These are phyloP conservation scores for Elaeis guineensis DNA, from an alignment of 176 grass and related monocot genomes.

Conservation along the genomic window DNA sequence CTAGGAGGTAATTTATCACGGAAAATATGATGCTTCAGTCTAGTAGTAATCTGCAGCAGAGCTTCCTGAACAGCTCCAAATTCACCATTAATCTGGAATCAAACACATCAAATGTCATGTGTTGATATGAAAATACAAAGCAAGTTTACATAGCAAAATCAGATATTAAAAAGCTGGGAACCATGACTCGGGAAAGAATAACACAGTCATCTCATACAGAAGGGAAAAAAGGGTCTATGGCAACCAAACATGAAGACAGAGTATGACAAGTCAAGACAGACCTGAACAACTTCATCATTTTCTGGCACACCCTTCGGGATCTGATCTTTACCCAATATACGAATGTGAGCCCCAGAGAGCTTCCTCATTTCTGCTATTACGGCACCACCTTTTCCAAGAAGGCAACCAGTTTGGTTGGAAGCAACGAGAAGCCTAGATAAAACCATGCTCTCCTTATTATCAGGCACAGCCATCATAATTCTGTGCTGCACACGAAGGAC, in stretches of 20 bases:
- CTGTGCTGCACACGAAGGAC: constrained; percentile 75
- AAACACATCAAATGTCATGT: constrained; percentile 10
- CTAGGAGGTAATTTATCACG: constrained; percentile 53
- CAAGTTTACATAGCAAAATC: not conserved
- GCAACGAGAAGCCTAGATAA: constrained; percentile 54
- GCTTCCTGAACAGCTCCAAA: constrained; percentile 81
- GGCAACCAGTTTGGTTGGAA: constrained; percentile 72
- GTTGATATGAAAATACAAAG: not conserved
- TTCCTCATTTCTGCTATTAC: constrained; percentile 97
- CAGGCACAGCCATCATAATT: constrained; percentile 37
- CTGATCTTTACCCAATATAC: constrained; percentile 72
- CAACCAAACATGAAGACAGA: not conserved
- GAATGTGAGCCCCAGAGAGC: constrained; percentile 71
- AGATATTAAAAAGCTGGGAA: not conserved
- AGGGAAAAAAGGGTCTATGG: not conserved
- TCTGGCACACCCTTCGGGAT: constrained; percentile 53
- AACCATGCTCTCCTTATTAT: constrained; percentile 37
- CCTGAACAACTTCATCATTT: constrained; percentile 82
- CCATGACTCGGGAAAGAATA: not conserved
- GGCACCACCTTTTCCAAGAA: constrained; percentile 85
- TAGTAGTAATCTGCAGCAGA: constrained; percentile 75
- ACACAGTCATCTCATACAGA: too few relatives aligned
- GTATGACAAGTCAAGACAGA: constrained; percentile 20
- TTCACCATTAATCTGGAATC: constrained; percentile 59
- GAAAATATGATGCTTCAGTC: constrained; percentile 77